A percentile compares a stretch with the other conserved stretches of the same genome.
Conservation (phyloP, 345 rosid species). For the Arabidopsis thaliana region TAIR10.1 NC_003076.8:3429501-3430000, state of each 20-base stretch:
- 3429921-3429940: constrained; percentile 99
- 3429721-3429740: constrained; percentile 98
- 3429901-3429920: constrained; percentile 91
- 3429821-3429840: neutral
- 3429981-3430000: constrained; percentile 95
- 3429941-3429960: constrained; percentile 80
- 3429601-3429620: constrained; percentile 98
- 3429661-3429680: neutral
- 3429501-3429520: neutral
- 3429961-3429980: constrained; percentile 79
- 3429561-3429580: constrained; percentile 99
- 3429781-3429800: constrained; percentile 98
- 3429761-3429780: constrained; percentile 95
- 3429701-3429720: constrained; percentile 49
- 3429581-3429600: constrained; percentile 96
- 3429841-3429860: neutral
- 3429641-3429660: neutral
- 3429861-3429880: constrained; percentile 39
- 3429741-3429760: constrained; percentile 84
- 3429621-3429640: constrained; percentile 86
- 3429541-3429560: constrained; percentile 40
- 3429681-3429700: neutral
- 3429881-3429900: constrained; percentile 95
- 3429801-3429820: constrained; percentile 51
- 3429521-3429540: neutral